A percentile compares a stretch with the other conserved stretches of the same genome.
Evolutionary conservation across 768 basidiomycete genomes (phyloP).

Genomic region (Tubosaeta sp.): DNA sequence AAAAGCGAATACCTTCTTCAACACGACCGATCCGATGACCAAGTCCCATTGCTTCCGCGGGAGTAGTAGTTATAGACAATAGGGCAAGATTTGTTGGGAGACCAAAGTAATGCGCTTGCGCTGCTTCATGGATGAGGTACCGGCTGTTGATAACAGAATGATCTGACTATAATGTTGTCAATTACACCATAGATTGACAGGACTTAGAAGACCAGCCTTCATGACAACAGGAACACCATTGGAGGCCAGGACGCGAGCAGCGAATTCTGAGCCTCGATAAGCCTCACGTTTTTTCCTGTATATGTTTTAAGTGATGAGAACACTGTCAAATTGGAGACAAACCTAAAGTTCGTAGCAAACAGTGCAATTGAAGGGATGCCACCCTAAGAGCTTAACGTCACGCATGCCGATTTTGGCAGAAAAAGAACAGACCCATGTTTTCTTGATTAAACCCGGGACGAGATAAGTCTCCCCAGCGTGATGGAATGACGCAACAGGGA

Average conservation of each 20-base stretch:
- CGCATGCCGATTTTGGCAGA: background rate
- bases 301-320: background rate
- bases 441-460: slow-evolving; percentile 72
- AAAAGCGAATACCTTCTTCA: slow-evolving; percentile 35
- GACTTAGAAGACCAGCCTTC: slow-evolving; percentile 48
- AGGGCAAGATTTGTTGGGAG: slow-evolving; percentile 56
- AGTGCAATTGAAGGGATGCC: slow-evolving; percentile 71
- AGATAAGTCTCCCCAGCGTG: slow-evolving; percentile 72
- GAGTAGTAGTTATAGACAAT: slow-evolving; percentile 60
- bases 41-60: slow-evolving; percentile 64
- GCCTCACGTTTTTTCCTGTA: slow-evolving; percentile 74
- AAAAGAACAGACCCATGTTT: slow-evolving; percentile 47
- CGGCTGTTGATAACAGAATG: slow-evolving; percentile 60
- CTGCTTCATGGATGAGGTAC: slow-evolving; percentile 68
- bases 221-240: slow-evolving; percentile 65
- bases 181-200: background rate
- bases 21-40: slow-evolving; percentile 71
- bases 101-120: slow-evolving; percentile 66
- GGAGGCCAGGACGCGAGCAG: slow-evolving; percentile 67
- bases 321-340: background rate
- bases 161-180: slow-evolving; percentile 40
- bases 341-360: slow-evolving; percentile 57
- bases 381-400: slow-evolving; percentile 34
- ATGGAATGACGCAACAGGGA: slow-evolving; percentile 73
- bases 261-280: slow-evolving; percentile 77